phyloP scores from a whole-genome alignment of 495 filamentous ascomycete species.

The Poronia punctata region DNA sequence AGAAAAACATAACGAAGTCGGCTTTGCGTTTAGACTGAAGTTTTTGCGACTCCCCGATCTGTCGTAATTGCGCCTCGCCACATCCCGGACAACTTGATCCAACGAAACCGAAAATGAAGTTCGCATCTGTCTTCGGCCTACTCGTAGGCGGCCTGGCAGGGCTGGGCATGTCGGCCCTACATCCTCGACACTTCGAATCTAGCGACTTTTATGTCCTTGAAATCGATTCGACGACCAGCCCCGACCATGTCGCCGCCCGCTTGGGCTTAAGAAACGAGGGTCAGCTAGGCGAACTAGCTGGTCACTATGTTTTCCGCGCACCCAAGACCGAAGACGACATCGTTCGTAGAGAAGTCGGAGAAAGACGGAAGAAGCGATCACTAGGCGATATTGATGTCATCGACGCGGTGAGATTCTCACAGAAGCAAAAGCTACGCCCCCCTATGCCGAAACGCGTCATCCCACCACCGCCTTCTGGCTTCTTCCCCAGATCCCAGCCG shows the following conservation, averaged over 20 bases:
- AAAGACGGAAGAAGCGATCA: slow-evolving; percentile 54
- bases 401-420: slow-evolving; percentile 67
- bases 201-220: slow-evolving; percentile 91
- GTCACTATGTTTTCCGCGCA: slow-evolving; percentile 81
- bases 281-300: slow-evolving; percentile 66
- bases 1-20: too few species aligned
- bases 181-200: slow-evolving; percentile 52
- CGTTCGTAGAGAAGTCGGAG: slow-evolving; percentile 49
- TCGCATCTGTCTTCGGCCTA: slow-evolving; percentile 36
- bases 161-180: slow-evolving; percentile 54
- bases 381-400: slow-evolving; percentile 49
- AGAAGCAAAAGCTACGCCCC: slow-evolving; percentile 71
- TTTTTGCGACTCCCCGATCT: not conserved
- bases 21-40: too few species aligned
- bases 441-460: slow-evolving; percentile 68
- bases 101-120: slow-evolving; percentile 32
- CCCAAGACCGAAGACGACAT: slow-evolving; percentile 57
- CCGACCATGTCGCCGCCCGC: slow-evolving; percentile 61
- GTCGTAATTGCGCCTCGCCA: too few species aligned
- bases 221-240: slow-evolving; percentile 57
- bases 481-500: slow-evolving; percentile 14
- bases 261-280: slow-evolving; percentile 81
- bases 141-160: slow-evolving; percentile 35
- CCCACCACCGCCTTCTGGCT: slow-evolving; percentile 31
- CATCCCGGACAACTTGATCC: slow-evolving; percentile 13